Evolutionary conservation across 2,329 filamentous ascomycete species (phyloP).

Genomic region (Aspergillus puulaauensis): DNA sequence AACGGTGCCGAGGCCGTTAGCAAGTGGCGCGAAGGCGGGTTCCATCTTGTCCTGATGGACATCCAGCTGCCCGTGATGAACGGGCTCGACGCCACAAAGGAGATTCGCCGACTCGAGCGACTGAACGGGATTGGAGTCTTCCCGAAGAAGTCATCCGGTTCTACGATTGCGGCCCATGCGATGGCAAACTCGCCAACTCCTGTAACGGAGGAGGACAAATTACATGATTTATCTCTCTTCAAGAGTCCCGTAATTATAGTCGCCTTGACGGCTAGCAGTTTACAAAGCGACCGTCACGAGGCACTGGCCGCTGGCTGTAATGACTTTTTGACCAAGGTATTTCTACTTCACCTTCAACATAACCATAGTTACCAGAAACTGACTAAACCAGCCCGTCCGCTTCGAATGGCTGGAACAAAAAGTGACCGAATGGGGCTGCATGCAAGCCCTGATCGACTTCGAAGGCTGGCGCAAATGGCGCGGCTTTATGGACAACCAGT

Average conservation of each 20-base stretch:
- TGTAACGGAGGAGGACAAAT: conserved; percentile 37
- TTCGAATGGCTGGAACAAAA: conserved; percentile 97
- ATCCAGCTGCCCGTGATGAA: conserved; percentile 98
- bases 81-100: conserved; percentile 88
- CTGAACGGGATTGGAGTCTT: conserved; percentile 94
- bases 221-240: conserved; percentile 59
- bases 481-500: conserved; percentile 58
- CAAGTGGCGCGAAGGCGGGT: conserved; percentile 90
- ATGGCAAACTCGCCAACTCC: conserved; percentile 20
- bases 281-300: conserved; percentile 94
- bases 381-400: conserved; percentile 74
- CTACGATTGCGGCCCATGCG: conserved; percentile 41
- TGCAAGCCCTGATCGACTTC: conserved; percentile 98
- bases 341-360: conserved; percentile 21
- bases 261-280: conserved; percentile 86
- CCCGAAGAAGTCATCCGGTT: conserved; percentile 63
- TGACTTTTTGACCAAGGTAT: conserved; percentile 94
- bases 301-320: conserved; percentile 95
- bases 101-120: conserved; percentile 85
- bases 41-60: conserved; percentile 97
- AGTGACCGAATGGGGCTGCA: conserved; percentile 99
- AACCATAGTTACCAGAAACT: background rate
- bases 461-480: conserved; percentile 99
- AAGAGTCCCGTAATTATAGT: conserved; percentile 98
- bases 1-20: conserved; percentile 90